Evolutionary conservation across 805 yeast species (phyloP), one percentile per base, ranked within the genome.

Genomic region (Saccharomycodes ludwigii): DNA sequence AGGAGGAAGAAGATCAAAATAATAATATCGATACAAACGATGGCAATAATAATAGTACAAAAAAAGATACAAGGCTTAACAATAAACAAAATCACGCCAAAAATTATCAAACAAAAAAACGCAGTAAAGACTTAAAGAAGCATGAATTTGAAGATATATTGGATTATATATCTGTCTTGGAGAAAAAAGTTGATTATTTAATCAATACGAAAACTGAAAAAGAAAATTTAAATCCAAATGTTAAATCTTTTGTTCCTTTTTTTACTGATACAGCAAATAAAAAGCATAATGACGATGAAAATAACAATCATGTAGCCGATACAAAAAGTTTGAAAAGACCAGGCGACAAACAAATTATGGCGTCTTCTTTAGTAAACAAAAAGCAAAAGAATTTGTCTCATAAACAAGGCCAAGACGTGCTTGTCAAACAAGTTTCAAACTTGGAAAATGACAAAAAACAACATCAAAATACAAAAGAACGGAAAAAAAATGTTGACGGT

Each of bases 61-160:
- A n/a, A n/a, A n/a, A n/a, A n/a, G n/a, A n/a, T n/a, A n/a, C n/a
- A n/a, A n/a, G n/a, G n/a, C n/a, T n/a, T n/a, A n/a, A n/a, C n/a
- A n/a, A n/a, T n/a, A n/a, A n/a, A n/a, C n/a, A n/a, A n/a, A n/a
- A n/a, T n/a, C n/a, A n/a, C n/a, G n/a, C n/a, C n/a, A n/a, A n/a
- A n/a, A n/a, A n/a, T n/a, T n/a, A n/a, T n/a, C n/a, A n/a, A n/a
- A n/a, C n/a, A n/a, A n/a, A n/a, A n/a, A n/a, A n/a, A n/a, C n/a
- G n/a, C n/a, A n/a, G n/a, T n/a, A 63, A 21, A n/a, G 29, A 18
- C 5, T 12, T 26, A 4, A 30, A 27, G 21, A 34, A 34, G 21
- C 34, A 34, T 23, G 37, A 34, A 10, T 30, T 34, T 18, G 27
- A 29, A 15, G 31, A 16, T 9, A 28, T 34, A 6, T 15, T 34